Percentiles rank a stretch among this genome's conserved stretches.
Evolutionary conservation across 768 basidiomycete genomes (phyloP).

Genomic region (Mycena rosella): DNA sequence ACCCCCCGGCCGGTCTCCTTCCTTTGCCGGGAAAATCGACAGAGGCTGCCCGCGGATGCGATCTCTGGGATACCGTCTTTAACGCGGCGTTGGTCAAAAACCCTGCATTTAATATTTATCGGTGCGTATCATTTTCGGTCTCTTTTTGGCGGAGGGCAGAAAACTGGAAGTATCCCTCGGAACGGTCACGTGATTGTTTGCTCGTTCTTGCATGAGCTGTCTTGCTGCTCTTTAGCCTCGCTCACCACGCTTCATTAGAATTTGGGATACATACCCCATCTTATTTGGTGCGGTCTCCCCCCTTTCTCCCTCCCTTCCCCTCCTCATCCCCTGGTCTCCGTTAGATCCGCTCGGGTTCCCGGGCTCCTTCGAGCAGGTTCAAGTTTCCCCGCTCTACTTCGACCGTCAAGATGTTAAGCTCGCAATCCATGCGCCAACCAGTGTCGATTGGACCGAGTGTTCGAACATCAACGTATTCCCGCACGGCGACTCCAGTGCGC

Average conservation of each 20-base stretch:
- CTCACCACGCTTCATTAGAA: no score
- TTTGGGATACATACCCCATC: no score
- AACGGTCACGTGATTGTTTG: no score
- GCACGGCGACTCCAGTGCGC: slow-evolving; percentile 69
- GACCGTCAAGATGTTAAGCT: slow-evolving; percentile 74
- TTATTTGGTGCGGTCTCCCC: no score
- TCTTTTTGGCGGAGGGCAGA: no score
- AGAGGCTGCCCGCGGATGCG: slow-evolving; percentile 63
- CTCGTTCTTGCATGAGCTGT: no score
- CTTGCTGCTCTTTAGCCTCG: no score
- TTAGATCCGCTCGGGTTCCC: not conserved
- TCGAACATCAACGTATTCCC: slow-evolving; percentile 72
- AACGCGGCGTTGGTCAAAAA: slow-evolving; percentile 69
- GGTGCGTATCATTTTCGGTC: slow-evolving; percentile 34
- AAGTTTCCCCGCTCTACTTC: slow-evolving; percentile 76
- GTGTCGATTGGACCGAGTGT: slow-evolving; percentile 75
- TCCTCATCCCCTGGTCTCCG: not conserved
- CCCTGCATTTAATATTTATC: slow-evolving; percentile 83
- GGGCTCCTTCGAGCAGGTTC: slow-evolving; percentile 48
- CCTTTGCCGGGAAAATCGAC: slow-evolving; percentile 75
- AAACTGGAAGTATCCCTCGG: no score
- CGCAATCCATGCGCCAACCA: slow-evolving; percentile 76
- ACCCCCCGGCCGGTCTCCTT: slow-evolving; percentile 74
- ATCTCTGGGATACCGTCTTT: slow-evolving; percentile 77
- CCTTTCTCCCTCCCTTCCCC: no score